A percentile compares a stretch with the other conserved stretches of the same genome.
Evolutionary conservation across 1,284 basidiomycete species (phyloP).

Genomic region (Austroboletus olivaceoglutinosus): DNA sequence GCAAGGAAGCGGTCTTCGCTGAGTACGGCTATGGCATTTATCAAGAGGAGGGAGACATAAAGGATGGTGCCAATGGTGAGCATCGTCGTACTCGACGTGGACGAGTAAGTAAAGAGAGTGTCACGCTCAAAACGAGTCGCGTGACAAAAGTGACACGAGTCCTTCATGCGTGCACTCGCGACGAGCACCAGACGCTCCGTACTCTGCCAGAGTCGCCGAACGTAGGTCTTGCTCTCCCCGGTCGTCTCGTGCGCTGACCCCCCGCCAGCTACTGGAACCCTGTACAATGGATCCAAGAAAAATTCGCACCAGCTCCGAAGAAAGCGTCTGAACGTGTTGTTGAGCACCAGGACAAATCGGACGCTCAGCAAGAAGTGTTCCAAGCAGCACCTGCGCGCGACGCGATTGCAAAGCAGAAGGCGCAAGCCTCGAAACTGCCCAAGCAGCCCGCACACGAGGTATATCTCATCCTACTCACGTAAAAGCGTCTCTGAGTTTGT

Average conservation of each 20-base stretch:
- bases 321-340: constrained; percentile 44
- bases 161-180: constrained; percentile 36
- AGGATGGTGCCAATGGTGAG: constrained; percentile 63
- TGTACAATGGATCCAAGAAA: constrained; percentile 62
- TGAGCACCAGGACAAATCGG: constrained; percentile 46
- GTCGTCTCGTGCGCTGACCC: constrained; percentile 2
- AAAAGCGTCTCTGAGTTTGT: constrained; percentile 7
- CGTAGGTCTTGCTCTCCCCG: constrained; percentile 35
- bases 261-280: constrained; percentile 47
- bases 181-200: constrained; percentile 20
- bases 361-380: constrained; percentile 26
- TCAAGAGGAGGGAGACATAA: constrained; percentile 76
- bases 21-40: constrained; percentile 92
- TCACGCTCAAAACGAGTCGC: not conserved
- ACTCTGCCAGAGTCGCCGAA: constrained; percentile 38
- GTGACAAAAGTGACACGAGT: constrained; percentile 27
- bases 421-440: constrained; percentile 10
- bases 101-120: not conserved
- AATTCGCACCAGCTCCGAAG: constrained; percentile 44
- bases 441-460: constrained; percentile 31
- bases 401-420: constrained; percentile 8
- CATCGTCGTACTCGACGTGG: constrained; percentile 38
- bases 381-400: constrained; percentile 6
- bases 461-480: not conserved
- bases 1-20: constrained; percentile 95